These are phyloP conservation scores for Prorocentrum cordatum DNA, from an alignment of 169 alveolate genomes.

Conservation along the genomic window DNA sequence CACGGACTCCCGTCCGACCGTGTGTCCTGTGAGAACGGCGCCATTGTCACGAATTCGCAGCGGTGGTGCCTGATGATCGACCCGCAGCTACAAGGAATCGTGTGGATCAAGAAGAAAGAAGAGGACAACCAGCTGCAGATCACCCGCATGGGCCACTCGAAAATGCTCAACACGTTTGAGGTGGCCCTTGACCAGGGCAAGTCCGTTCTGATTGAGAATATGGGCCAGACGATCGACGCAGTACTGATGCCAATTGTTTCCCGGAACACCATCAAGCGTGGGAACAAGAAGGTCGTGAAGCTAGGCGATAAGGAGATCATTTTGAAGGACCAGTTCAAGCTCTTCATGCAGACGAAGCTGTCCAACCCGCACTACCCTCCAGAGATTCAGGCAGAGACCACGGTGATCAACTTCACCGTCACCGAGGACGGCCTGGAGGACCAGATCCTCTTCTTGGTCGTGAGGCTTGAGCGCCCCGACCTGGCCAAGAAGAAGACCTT, in stretches of 20 bases:
- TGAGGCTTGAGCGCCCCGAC: constrained; percentile 85
- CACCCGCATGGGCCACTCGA: constrained; percentile 76
- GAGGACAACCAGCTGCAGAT: constrained; percentile 81
- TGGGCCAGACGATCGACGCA: constrained; percentile 89
- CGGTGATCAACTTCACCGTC: constrained; percentile 91
- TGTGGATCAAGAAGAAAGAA: constrained; percentile 91
- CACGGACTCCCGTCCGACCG: constrained; percentile 88
- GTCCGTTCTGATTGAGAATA: constrained; percentile 89
- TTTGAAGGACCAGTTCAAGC: constrained; percentile 82
- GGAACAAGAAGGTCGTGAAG: constrained; percentile 81
- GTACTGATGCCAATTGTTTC: constrained; percentile 83
- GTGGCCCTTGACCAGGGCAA: constrained; percentile 80
- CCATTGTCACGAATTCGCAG: constrained; percentile 87
- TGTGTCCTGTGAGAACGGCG: constrained; percentile 81
- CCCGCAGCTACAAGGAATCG: constrained; percentile 92
- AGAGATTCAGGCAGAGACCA: constrained; percentile 87
- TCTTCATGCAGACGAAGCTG: constrained; percentile 88
- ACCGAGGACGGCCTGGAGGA: constrained; percentile 91
- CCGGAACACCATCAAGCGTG: constrained; percentile 86
- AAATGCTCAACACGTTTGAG: constrained; percentile 77
- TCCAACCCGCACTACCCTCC: constrained; percentile 96
- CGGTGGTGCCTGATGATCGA: constrained; percentile 93
- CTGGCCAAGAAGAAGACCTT: constrained; percentile 71
- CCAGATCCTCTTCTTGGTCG: constrained; percentile 88
- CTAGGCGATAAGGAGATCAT: constrained; percentile 85